Evolutionary conservation across 2,329 filamentous ascomycete genomes (phyloP).

Genomic region (Triangularia verruculosa): DNA sequence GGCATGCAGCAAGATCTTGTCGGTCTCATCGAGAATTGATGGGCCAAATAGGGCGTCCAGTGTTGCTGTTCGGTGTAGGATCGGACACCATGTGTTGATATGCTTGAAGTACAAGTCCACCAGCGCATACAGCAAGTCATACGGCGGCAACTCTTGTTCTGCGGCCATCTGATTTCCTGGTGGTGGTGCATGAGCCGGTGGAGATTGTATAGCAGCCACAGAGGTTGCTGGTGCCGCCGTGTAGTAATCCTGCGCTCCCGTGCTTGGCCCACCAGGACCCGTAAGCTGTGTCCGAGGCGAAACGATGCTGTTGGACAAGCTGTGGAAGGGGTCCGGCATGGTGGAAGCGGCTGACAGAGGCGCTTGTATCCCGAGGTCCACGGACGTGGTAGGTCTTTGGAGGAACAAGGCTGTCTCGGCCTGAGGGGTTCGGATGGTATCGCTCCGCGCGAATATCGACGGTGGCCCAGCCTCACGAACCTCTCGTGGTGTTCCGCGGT

Average conservation of each 20-base stretch:
- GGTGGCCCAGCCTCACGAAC: constrained; percentile 26
- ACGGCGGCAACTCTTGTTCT: constrained; percentile 69
- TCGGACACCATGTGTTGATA: constrained; percentile 82
- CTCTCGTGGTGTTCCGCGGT: constrained; percentile 56
- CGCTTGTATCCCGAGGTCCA: constrained; percentile 50
- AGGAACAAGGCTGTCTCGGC: constrained; percentile 60
- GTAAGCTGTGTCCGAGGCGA: constrained; percentile 38
- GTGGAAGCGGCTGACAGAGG: constrained; percentile 19
- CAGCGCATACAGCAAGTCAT: constrained; percentile 69
- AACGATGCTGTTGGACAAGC: constrained; percentile 35
- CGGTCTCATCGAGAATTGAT: constrained; percentile 72
- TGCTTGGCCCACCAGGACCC: constrained; percentile 37
- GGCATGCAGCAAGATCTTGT: constrained; percentile 78
- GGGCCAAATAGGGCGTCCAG: constrained; percentile 79
- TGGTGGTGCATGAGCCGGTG: constrained; percentile 53
- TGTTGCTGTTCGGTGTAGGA: constrained; percentile 80
- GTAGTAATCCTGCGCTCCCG: constrained; percentile 52
- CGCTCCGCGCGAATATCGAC: constrained; percentile 46
- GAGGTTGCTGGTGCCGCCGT: constrained; percentile 32
- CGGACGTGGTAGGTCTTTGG: constrained; percentile 55
- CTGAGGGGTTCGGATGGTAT: constrained; percentile 48
- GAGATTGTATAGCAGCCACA: constrained; percentile 54
- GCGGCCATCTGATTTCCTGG: constrained; percentile 45
- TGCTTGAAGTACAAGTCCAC: constrained; percentile 78
- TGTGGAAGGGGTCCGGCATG: constrained; percentile 36